Base-by-base conservation (phyloP, 306 rosid species). In the Neltuma alba region DNA sequence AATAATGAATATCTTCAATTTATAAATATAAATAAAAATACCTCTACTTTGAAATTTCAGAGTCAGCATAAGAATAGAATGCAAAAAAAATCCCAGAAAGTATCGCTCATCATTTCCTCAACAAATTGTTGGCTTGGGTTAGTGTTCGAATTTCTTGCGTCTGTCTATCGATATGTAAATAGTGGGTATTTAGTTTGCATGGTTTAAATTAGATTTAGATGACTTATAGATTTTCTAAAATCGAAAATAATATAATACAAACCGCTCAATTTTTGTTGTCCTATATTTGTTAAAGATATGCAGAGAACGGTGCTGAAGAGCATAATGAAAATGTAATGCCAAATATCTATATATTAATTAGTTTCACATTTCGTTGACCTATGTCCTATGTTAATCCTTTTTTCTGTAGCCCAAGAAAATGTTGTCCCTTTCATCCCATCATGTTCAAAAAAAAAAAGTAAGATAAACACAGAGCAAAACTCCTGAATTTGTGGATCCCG, bases 401-500 rank as follows among this genome's bases (percentile, higher is more conserved):
- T 69, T 27, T 25, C 2, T 27, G 36, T 23, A 54, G 40, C 74
- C 31, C 79, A 76, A 62, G 73, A 27, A 77, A 84, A 70, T 84
- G 77, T 45, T 37, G 61, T 74, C 71, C 70, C 20, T 47, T 34
- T 45, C 12, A 6, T 72, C 79, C 64, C 84, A 50, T 23, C 44
- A 12, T 68, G 65, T 77, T 80, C 31, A 37, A 30, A 58, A 50
- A 44, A 33, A 33, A 33, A 37, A 18, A 16, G 7, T 3, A 44
- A 47, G 2, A 44, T 44, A 77, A 78, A 68, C 14, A 14, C 55
- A 67, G 23, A 47, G 68, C 40, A 60, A 77, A 45, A 25, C 79
- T 78, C 89, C 97, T 83, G 57, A 87, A 89, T 74, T 80, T n/a
- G 55, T 83, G 97, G 97, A 88, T 93, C 90, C 81, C 28, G 42